Base-by-base conservation (phyloP, 257 asterid species). In the Jasminum sambac region DNA sequence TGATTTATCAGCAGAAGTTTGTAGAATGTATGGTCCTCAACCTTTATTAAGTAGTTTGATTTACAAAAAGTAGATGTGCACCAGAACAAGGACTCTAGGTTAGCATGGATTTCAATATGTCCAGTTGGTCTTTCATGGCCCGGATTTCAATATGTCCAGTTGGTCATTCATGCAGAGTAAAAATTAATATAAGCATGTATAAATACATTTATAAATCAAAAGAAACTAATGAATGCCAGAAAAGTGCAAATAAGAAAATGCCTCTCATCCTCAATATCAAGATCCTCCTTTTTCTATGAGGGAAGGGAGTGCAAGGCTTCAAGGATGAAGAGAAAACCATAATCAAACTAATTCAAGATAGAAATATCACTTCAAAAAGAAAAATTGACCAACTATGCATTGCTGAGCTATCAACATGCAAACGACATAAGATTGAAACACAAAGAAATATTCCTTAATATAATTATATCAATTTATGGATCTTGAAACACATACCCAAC, bases 1-100 rank as follows among this genome's bases (percentile, higher is more conserved):
- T 40, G 44, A 40, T 40, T 40, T 40, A 30, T 30, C 36, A 4
- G 36, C 4, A 4, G 2, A 30, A 30, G 36, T 30, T 30, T 6
- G 43, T 39, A 39, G 43, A 39, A 39, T 6, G 43, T 39, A 39
- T 39, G 43, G 11, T 39, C 43, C 43, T 39, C 11, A 39, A 39
- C 43, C 11, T 39, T 39, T 39, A 39, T 39, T 39, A 39, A 39
- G 43, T 9, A 39, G 43, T 39, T 39, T 39, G 43, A 39, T 39
- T 39, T 39, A 39, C 43, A 39, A 39, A 39, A 6, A 39, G 43
- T 39, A 39, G 43, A 59, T 70, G 37, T 55, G 34, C 19, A 43
- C 10, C 30, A 60, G 63, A 71, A 34, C 44, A 37, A 65, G 26
- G 36, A 37, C 34, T 57, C 34, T 38, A 26, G 72, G 61, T 13